A percentile compares a stretch with the other conserved stretches of the same genome.
Conservation (phyloP, 1,284 basidiomycete species). For the Schizophyllum amplum region DNA sequence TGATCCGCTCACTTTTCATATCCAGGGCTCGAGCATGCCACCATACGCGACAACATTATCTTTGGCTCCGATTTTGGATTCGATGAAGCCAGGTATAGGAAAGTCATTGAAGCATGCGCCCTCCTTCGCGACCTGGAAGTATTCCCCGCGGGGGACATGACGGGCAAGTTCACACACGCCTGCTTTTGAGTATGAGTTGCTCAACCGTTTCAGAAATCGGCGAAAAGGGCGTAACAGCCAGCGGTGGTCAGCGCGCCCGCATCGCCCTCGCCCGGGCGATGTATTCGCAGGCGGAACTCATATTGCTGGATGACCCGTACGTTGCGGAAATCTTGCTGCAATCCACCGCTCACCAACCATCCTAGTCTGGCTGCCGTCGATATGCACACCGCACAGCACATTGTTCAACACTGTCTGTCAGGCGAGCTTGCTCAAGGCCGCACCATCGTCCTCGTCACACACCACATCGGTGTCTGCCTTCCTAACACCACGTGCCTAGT, state of each 20-base stretch:
- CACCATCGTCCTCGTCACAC: conserved; percentile 80
- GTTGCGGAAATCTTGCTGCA: conserved; percentile 11
- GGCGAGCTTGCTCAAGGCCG: conserved; percentile 56
- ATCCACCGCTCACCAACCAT: conserved; percentile 20
- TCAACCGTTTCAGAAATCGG: conserved; percentile 36
- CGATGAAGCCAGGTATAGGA: conserved; percentile 50
- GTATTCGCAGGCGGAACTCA: conserved; percentile 38
- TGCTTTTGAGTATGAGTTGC: neutral
- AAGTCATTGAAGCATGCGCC: conserved; percentile 45
- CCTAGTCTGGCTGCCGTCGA: conserved; percentile 82
- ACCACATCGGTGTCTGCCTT: conserved; percentile 72
- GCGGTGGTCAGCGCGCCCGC: conserved; percentile 21
- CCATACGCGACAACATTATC: conserved; percentile 70
- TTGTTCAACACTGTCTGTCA: conserved; percentile 55
- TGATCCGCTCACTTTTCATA: conserved; percentile 1
- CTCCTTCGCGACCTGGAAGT: conserved; percentile 44
- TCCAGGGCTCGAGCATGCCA: conserved; percentile 64
- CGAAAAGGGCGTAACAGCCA: conserved; percentile 11
- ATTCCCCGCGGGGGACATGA: conserved; percentile 50
- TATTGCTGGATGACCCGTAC: conserved; percentile 5
- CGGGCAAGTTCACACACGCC: conserved; percentile 30
- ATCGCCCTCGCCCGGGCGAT: conserved; percentile 4
- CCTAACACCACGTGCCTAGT: conserved; percentile 58
- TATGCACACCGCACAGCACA: conserved; percentile 78
- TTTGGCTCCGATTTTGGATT: conserved; percentile 62